Evolutionary conservation across 148 eudicot species (phyloP).

Genomic region (Silene conica): DNA sequence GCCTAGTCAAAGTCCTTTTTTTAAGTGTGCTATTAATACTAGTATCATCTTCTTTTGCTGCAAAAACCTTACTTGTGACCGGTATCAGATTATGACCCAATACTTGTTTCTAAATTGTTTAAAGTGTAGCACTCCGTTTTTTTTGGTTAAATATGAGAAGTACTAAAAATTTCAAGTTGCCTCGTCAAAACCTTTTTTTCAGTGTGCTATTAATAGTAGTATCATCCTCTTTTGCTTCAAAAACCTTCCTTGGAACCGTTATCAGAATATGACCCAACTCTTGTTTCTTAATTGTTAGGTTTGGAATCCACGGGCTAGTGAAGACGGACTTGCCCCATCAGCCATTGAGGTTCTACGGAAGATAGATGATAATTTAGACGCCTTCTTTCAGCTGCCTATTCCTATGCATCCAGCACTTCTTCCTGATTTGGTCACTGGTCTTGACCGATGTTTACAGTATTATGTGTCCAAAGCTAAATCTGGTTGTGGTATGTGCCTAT

Average conservation of each 20-base stretch:
- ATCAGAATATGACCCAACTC: not conserved
- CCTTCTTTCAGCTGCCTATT: conserved; percentile 88
- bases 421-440: conserved; percentile 80
- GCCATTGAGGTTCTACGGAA: conserved; percentile 68
- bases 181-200: not conserved
- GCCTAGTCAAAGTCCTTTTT: not conserved
- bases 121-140: too few relatives aligned
- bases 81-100: not conserved
- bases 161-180: not conserved
- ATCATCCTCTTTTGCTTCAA: not conserved
- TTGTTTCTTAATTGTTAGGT: conserved; percentile 34
- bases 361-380: conserved; percentile 80
- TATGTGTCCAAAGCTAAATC: conserved; percentile 76
- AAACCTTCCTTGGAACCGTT: not conserved
- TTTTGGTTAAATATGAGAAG: not conserved
- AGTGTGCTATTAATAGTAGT: not conserved
- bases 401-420: conserved; percentile 88
- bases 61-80: not conserved
- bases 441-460: conserved; percentile 86
- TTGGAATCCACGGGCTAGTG: conserved; percentile 79
- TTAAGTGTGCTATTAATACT: not conserved
- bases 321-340: conserved; percentile 83
- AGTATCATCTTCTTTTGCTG: not conserved
- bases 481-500: conserved; percentile 69
- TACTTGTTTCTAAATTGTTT: not conserved